Base-by-base conservation (phyloP, 306 rosid genomes). In the Datisca glomerata region DNA sequence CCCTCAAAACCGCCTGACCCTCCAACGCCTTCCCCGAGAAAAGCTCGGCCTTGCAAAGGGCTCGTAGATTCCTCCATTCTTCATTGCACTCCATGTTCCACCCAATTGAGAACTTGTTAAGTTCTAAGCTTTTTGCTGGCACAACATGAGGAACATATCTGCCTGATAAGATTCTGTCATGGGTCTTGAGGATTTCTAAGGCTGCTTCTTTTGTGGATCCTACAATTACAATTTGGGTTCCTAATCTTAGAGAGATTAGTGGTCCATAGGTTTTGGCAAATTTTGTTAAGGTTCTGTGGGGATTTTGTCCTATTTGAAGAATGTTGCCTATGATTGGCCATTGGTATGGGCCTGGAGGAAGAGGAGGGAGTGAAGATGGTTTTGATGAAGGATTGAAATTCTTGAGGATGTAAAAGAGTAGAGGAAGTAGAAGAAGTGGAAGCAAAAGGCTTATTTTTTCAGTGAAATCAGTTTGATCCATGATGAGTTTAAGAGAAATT, bases 41-140 rank as follows among this genome's bases (percentile, higher is more conserved):
- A 6, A 55, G 36, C 24, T 44, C 35, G 1, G 34, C 18, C 17
- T 35, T 15, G 33, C 35, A 32, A 1, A 44, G 4, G 9, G 43
- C 14, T 0, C 52, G 21, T 6, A 55, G 35, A 38, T 15, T 12
- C 36, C 22, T 55, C 60, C 60, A 43, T 4, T 40, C n/a, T 4
- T 49, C 57, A 12, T 32, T 31, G 27, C 52, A 59, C 43, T 59
- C 65, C n/a, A 21, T 4, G 6, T 12, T n/a, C 50, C 44, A 59
- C 0, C 34, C 56, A 7, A 41, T 5, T 8, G 57, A 22, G 1
- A 24, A 18, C 10, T 33, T 24, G 49, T 48, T 49, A 4, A 21
- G 24, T 23, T 41, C 25, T 4, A 13, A 8, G 7, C 36, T 6
- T 47, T 21, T 49, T 11, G 42, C 7, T 2, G n/a, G 51, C 2